Conservation (phyloP, 176 grass and related monocot genomes). For the Cenchrus purpureus region DNA sequence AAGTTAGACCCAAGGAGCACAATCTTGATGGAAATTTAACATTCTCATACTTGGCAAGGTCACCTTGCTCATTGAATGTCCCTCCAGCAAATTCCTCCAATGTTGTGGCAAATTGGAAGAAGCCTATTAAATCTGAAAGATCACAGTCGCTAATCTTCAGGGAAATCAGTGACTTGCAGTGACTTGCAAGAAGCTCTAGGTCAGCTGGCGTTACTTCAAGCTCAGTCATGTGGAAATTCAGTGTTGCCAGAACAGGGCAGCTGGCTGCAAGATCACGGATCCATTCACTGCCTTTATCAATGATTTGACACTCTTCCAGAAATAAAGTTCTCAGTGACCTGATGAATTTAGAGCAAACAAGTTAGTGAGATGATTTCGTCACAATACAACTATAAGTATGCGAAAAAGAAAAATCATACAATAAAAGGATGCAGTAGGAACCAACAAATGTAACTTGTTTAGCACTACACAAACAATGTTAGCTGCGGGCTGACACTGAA, state of each 20-base stretch:
- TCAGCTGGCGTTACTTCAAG: constrained; percentile 55
- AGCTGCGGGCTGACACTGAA: constrained; percentile 26
- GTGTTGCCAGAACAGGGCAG: constrained; percentile 55
- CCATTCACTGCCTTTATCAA: constrained; percentile 56
- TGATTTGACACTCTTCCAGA: constrained; percentile 69
- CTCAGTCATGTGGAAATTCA: constrained; percentile 82
- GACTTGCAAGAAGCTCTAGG: constrained; percentile 66
- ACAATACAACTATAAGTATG: constrained; percentile 5
- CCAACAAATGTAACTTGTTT: constrained; percentile 19
- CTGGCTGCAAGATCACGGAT: constrained; percentile 59
- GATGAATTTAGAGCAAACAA: constrained; percentile 36
- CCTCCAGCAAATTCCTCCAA: constrained; percentile 82
- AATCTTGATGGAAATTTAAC: constrained; percentile 63
- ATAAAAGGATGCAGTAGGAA: constrained; percentile 14
- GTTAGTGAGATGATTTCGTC: constrained; percentile 32
- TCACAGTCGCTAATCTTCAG: constrained; percentile 84
- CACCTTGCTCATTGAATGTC: constrained; percentile 65
- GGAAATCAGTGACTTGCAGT: constrained; percentile 71
- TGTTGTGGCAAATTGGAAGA: constrained; percentile 57
- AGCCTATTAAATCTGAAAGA: constrained; percentile 59
- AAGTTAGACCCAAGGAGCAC: constrained; percentile 69
- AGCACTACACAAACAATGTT: not conserved
- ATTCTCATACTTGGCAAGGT: constrained; percentile 39
- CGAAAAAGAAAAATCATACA: constrained; percentile 8
- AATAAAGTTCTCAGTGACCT: constrained; percentile 69